Percentiles rank a stretch among this genome's conserved stretches.
Evolutionary conservation across 2,329 filamentous ascomycete species (phyloP).

Genomic region (Phialocephala sp.): DNA sequence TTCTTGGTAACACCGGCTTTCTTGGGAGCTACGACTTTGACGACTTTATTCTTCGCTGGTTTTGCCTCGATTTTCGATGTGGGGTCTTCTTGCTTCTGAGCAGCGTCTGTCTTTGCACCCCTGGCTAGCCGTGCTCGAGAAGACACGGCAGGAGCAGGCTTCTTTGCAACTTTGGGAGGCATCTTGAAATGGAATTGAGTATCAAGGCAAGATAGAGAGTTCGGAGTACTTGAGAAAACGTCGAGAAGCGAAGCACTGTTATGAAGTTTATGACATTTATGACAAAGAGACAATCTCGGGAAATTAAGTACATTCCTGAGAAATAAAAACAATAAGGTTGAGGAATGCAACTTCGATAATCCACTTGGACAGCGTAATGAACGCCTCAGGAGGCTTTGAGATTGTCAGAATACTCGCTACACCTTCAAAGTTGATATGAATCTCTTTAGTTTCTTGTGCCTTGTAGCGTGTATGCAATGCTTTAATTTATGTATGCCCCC

Average conservation of each 20-base stretch:
- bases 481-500: background rate
- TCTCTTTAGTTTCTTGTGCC: background rate
- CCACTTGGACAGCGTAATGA: background rate
- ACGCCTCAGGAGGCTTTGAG: background rate
- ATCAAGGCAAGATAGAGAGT: background rate
- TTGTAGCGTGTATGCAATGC: constrained; percentile 8
- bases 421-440: background rate
- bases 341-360: background rate
- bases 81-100: background rate
- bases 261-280: background rate
- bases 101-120: background rate
- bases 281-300: background rate
- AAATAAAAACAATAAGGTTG: background rate
- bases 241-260: background rate
- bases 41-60: background rate
- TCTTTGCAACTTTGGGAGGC: background rate
- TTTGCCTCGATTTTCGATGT: background rate
- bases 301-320: constrained; percentile 4
- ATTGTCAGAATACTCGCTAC: background rate
- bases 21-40: background rate
- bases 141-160: background rate
- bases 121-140: background rate
- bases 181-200: background rate
- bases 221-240: background rate
- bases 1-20: background rate